phyloP scores from a whole-genome alignment of 352 stramenopile genomes.

The Phytophthora fragariaefolia region DNA sequence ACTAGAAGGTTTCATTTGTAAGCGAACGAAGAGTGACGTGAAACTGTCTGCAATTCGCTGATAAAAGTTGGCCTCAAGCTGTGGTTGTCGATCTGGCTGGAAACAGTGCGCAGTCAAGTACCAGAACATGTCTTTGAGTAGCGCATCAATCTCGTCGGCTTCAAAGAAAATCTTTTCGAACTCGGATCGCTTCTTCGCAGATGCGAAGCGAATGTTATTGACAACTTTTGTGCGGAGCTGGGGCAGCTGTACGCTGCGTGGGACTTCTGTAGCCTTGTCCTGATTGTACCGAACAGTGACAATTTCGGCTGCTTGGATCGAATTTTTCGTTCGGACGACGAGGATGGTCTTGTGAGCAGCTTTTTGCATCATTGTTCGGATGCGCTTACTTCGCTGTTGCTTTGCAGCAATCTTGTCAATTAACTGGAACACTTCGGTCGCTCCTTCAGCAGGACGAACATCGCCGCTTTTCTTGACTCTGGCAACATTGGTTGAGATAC shows the following conservation, averaged over 20 bases:
- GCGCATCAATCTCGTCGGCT: slow-evolving; percentile 49
- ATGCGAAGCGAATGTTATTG: slow-evolving; percentile 42
- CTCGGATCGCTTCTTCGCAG: slow-evolving; percentile 35
- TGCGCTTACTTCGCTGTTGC: slow-evolving; percentile 57
- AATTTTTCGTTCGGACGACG: slow-evolving; percentile 75
- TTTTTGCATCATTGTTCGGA: slow-evolving; percentile 67
- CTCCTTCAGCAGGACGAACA: slow-evolving; percentile 25
- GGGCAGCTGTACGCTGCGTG: slow-evolving; percentile 56
- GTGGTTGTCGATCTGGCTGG: slow-evolving; percentile 48
- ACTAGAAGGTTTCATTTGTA: slow-evolving; percentile 60
- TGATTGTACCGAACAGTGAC: slow-evolving; percentile 67
- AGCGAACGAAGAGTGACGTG: slow-evolving; percentile 62
- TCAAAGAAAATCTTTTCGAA: slow-evolving; percentile 58
- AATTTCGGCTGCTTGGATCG: slow-evolving; percentile 68
- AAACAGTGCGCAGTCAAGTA: slow-evolving; percentile 69
- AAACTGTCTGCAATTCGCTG: slow-evolving; percentile 75
- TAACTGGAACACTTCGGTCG: slow-evolving; percentile 52
- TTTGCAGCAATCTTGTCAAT: slow-evolving; percentile 62
- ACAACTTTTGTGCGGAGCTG: slow-evolving; percentile 64
- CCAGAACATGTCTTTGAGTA: slow-evolving; percentile 85
- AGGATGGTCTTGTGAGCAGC: slow-evolving; percentile 79
- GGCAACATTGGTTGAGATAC: not conserved
- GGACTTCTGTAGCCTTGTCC: slow-evolving; percentile 53
- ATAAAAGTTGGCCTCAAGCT: slow-evolving; percentile 57
- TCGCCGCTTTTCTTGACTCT: slow-evolving; percentile 13